Conservation (phyloP, 2,329 filamentous ascomycete species). For the Dothiorella sarmentorum region DNA sequence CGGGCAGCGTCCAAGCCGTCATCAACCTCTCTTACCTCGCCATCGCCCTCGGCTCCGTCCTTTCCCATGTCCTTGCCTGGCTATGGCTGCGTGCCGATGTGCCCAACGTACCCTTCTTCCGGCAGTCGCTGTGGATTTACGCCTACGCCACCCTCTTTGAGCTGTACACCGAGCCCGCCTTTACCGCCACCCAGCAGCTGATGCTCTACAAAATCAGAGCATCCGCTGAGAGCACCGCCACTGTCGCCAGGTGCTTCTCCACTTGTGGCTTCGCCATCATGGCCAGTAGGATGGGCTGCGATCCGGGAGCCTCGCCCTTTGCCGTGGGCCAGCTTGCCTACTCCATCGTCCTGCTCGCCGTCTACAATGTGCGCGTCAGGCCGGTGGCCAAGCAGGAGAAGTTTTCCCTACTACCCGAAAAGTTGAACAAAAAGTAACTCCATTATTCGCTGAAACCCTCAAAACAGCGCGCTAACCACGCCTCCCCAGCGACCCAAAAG, state of each 20-base stretch:
- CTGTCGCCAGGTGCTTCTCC: constrained; percentile 69
- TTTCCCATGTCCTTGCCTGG: constrained; percentile 62
- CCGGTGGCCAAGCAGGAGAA: constrained; percentile 53
- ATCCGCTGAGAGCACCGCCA: constrained; percentile 76
- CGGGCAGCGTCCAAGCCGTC: constrained; percentile 63
- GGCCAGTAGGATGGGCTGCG: constrained; percentile 50
- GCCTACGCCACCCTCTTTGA: constrained; percentile 64
- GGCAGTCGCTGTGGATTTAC: constrained; percentile 53
- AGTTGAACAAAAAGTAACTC: constrained; percentile 43
- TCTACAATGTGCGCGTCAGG: constrained; percentile 66
- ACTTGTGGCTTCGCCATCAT: constrained; percentile 70
- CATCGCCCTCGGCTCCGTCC: constrained; percentile 62
- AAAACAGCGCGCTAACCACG: not conserved
- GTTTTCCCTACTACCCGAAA: constrained; percentile 65
- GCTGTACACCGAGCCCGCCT: constrained; percentile 80
- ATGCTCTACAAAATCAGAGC: constrained; percentile 78
- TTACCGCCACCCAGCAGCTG: constrained; percentile 79
- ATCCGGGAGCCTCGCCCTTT: constrained; percentile 80
- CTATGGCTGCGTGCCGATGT: constrained; percentile 61
- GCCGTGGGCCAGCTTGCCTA: constrained; percentile 82
- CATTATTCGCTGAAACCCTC: not conserved
- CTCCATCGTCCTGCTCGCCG: constrained; percentile 61
- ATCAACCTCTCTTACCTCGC: constrained; percentile 87
- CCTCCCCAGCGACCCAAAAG: not conserved
- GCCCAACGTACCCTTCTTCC: constrained; percentile 60